These are phyloP conservation scores for Epichloe typhina DNA, from an alignment of 2,329 filamentous ascomycete genomes.

Conservation along the genomic window DNA sequence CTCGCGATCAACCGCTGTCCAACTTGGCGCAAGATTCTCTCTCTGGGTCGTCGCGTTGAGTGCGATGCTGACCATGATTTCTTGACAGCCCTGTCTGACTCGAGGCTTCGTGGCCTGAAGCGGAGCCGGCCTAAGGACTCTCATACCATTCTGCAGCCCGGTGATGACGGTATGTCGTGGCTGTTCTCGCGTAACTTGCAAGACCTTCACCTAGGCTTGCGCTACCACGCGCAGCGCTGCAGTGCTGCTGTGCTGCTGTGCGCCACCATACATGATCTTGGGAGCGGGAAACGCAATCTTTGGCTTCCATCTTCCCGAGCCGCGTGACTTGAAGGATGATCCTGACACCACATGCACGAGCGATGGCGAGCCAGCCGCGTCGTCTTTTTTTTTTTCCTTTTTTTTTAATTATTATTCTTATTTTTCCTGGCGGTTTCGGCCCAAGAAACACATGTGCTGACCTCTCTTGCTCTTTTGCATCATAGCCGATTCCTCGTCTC, in stretches of 20 bases:
- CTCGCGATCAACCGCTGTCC: background rate
- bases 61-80: constrained; percentile 14
- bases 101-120: constrained; percentile 57
- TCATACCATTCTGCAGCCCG: constrained; percentile 38
- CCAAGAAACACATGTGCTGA: background rate
- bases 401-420: background rate
- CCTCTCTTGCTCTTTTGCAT: background rate
- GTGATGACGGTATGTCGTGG: constrained; percentile 60
- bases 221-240: constrained; percentile 5
- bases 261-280: constrained; percentile 2
- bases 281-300: background rate
- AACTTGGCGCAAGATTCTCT: background rate
- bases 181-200: constrained; percentile 14
- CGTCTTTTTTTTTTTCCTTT: background rate
- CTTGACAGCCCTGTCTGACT: constrained; percentile 33
- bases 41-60: background rate
- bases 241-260: constrained; percentile 4
- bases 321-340: constrained; percentile 1
- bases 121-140: constrained; percentile 63
- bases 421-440: background rate
- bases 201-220: constrained; percentile 2
- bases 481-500: constrained; percentile 35
- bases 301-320: background rate
- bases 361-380: background rate
- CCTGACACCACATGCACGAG: background rate